Evolutionary conservation across 179 eudicot genomes (phyloP), one percentile per base, ranked within the genome.

Genomic region (Beta lomatogona): DNA sequence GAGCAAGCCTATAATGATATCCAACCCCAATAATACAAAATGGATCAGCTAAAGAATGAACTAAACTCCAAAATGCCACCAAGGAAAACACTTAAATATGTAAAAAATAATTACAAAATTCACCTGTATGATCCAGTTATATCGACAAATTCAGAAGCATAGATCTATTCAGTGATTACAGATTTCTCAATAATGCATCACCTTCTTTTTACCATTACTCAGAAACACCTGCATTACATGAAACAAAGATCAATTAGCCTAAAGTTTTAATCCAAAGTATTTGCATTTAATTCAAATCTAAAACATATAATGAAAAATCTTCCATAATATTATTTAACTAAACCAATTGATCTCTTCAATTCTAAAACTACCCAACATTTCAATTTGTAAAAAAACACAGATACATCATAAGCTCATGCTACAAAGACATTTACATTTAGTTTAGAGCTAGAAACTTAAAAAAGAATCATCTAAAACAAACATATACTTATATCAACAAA

Each of bases 171-270:
- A 69, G 48, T 53, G 36, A 73, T 73, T 16, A 13, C 71, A 41
- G 72, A 84, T 73, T 77, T 63, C 50, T 73, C 76, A 67, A 71
- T 6, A 53, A 50, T 78, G 79, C 78, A 72, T 67, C 78, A 72
- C 45, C 69, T 11, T 72, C 57, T 15, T 12, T 57, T 74, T 21
- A 28, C 54, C 77, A 69, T n/a, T 60, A 19, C 61, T 53, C 53
- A 55, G 25, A 77, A 77, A 31, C 71, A 70, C 77, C 87, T 85
- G 87, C 80, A 85, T 74, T 60, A 11, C 6, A 75, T 52, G 59
- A 75, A 48, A n/a, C 15, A 14, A 3, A 7, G 18, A 13, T 19
- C 36, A 50, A 61, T 59, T 60, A 77, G 77, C 54, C 72, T 44
- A 66, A 44, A 22, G 0, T 57, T 21, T 65, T 28, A 44, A 45